A percentile compares a stretch with the other conserved stretches of the same genome.
Evolutionary conservation across 1,284 basidiomycete species (phyloP).

Genomic region (Sporisorium iseilematis-ciliati): DNA sequence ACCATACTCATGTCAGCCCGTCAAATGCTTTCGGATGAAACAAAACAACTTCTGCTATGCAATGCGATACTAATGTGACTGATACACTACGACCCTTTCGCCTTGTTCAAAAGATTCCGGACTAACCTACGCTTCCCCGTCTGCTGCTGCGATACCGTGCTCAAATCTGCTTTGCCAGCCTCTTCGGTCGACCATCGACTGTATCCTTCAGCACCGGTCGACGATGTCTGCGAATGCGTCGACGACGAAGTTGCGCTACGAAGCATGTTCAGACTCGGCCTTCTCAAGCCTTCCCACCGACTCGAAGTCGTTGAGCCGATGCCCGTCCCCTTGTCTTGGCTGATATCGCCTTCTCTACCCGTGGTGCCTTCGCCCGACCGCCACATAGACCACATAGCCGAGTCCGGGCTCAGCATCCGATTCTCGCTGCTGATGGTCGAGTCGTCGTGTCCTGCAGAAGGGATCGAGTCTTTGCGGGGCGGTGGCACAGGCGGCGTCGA

Average conservation of each 20-base stretch:
- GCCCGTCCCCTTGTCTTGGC: conserved; percentile 6
- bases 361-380: conserved; percentile 6
- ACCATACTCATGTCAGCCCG: background rate
- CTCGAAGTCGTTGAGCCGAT: conserved; percentile 1
- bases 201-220: conserved; percentile 13
- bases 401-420: conserved; percentile 28
- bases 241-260: conserved; percentile 38
- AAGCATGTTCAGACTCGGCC: conserved; percentile 45
- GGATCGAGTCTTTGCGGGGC: conserved; percentile 49
- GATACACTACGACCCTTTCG: conserved; percentile 24
- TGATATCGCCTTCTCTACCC: conserved; percentile 6
- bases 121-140: conserved; percentile 30
- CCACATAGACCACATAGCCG: conserved; percentile 23
- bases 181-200: conserved; percentile 31
- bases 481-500: conserved; percentile 30
- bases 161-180: background rate
- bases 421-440: conserved; percentile 1
- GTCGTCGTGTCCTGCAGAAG: conserved; percentile 1
- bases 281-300: conserved; percentile 38
- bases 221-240: conserved; percentile 29
- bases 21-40: too few relatives aligned
- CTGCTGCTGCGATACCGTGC: background rate
- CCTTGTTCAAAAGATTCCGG: conserved; percentile 40
- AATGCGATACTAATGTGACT: background rate
- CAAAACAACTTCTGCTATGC: too few relatives aligned